These are phyloP conservation scores for Tolypocladium paradoxum DNA, from an alignment of 2,329 filamentous ascomycete genomes.

Conservation along the genomic window DNA sequence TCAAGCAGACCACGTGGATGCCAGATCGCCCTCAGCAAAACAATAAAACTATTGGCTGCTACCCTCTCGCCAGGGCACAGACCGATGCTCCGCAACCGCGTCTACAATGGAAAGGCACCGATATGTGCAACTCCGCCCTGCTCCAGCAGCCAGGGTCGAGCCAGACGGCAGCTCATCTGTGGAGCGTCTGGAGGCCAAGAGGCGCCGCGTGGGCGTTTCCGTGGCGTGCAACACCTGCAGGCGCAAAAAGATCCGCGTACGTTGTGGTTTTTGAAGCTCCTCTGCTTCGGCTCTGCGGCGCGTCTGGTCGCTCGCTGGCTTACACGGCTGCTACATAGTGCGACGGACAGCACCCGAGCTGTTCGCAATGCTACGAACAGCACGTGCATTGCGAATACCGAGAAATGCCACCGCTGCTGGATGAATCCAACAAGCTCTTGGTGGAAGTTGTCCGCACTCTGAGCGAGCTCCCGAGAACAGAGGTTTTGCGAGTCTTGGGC, in stretches of 20 bases:
- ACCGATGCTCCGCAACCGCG: too few species aligned
- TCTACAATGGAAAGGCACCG: too few species aligned
- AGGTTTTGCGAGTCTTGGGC: slow-evolving; percentile 10
- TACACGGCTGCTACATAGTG: slow-evolving; percentile 3
- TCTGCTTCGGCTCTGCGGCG: background rate
- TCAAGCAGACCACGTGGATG: too few species aligned
- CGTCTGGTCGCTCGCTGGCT: background rate
- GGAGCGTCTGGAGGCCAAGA: slow-evolving; percentile 4
- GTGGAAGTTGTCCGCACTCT: slow-evolving; percentile 15
- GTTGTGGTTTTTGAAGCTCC: background rate
- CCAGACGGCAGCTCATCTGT: too few species aligned
- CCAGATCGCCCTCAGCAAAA: too few species aligned
- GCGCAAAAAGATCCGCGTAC: slow-evolving; percentile 12
- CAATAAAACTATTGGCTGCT: too few species aligned
- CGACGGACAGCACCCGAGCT: slow-evolving; percentile 10
- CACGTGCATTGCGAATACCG: slow-evolving; percentile 8
- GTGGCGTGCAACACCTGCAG: slow-evolving; percentile 14
- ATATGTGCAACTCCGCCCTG: too few species aligned
- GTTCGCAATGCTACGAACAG: slow-evolving; percentile 9
- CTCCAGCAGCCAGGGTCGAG: too few species aligned
- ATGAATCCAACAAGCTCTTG: slow-evolving; percentile 3
- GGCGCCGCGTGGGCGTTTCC: slow-evolving; percentile 12
- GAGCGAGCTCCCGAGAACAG: slow-evolving; percentile 8
- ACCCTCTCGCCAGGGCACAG: too few species aligned
- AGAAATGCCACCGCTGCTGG: slow-evolving; percentile 6